phyloP scores from a whole-genome alignment of 139 green algal species.

The Microglena sp. region DNA sequence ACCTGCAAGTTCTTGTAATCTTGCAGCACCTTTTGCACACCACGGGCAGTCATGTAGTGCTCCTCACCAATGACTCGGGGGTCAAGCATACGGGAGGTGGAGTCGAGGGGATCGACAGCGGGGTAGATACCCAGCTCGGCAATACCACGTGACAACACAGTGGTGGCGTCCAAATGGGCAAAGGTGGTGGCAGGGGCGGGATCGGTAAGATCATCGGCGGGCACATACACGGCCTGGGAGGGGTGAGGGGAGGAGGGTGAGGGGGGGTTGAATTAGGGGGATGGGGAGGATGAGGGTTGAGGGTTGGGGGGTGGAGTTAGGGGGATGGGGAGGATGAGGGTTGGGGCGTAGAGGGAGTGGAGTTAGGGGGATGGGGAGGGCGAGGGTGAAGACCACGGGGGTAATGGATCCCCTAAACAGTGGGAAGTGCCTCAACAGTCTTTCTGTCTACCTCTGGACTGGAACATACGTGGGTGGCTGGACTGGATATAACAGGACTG shows the following conservation, averaged over 20 bases:
- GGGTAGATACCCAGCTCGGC: constrained; percentile 99
- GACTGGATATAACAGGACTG: neutral
- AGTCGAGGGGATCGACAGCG: constrained; percentile 98
- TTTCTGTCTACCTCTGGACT: neutral
- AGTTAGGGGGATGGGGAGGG: neutral
- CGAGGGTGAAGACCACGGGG: neutral
- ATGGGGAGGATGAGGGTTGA: neutral
- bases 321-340: neutral
- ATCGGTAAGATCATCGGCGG: constrained; percentile 97
- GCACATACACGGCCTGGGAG: constrained; percentile 97
- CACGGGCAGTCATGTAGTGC: constrained; percentile 91
- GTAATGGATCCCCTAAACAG: no score
- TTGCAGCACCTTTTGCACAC: constrained; percentile 96
- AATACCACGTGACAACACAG: constrained; percentile 95
- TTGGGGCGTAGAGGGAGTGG: neutral
- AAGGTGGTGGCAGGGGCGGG: constrained; percentile 97
- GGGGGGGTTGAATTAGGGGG: constrained; percentile 17
- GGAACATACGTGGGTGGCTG: neutral
- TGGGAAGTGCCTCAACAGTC: no score
- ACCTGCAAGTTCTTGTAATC: constrained; percentile 90
- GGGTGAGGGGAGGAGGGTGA: neutral
- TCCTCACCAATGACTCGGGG: constrained; percentile 88
- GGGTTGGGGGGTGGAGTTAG: neutral
- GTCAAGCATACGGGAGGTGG: constrained; percentile 94
- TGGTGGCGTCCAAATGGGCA: constrained; percentile 96